Conservation (phyloP, 2,329 filamentous ascomycete genomes). For the Ophiocordyceps camponoti-saundersi region DNA sequence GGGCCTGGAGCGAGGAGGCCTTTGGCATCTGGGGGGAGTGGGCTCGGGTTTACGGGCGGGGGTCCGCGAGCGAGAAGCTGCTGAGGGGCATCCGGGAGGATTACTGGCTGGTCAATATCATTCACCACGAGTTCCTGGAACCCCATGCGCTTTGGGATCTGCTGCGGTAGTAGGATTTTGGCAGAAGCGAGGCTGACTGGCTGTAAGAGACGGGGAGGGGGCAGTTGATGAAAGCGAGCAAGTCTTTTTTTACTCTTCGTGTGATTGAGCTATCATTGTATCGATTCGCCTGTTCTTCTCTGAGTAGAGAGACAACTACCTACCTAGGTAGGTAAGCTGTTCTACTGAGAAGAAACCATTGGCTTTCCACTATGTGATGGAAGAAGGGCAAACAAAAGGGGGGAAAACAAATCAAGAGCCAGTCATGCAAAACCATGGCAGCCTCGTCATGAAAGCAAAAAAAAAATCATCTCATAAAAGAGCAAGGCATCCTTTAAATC, state of each 20-base stretch:
- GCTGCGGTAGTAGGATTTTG: slow-evolving; percentile 23
- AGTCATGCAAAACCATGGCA: too few species aligned
- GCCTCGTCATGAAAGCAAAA: too few species aligned
- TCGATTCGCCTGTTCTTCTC: too few species aligned
- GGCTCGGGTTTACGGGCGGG: slow-evolving; percentile 71
- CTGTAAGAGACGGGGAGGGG: neutral
- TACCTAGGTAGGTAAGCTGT: too few species aligned
- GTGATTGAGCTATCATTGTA: too few species aligned
- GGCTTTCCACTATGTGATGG: too few species aligned
- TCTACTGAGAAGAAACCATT: too few species aligned
- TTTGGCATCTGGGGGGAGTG: slow-evolving; percentile 93
- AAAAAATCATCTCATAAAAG: too few species aligned
- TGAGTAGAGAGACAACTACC: too few species aligned
- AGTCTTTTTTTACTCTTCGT: too few species aligned
- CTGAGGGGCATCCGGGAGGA: slow-evolving; percentile 51
- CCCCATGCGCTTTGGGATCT: slow-evolving; percentile 56
- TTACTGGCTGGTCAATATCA: slow-evolving; percentile 80
- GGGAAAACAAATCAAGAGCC: too few species aligned
- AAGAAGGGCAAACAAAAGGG: too few species aligned
- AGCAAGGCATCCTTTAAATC: slow-evolving; percentile 9
- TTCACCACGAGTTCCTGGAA: slow-evolving; percentile 64
- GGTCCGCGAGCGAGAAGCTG: slow-evolving; percentile 52
- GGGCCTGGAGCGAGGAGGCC: slow-evolving; percentile 87
- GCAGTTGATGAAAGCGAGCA: neutral
- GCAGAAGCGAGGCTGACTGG: neutral